phyloP scores from a whole-genome alignment of 1,139 yeast genomes.

The Hanseniaspora uvarum region DNA sequence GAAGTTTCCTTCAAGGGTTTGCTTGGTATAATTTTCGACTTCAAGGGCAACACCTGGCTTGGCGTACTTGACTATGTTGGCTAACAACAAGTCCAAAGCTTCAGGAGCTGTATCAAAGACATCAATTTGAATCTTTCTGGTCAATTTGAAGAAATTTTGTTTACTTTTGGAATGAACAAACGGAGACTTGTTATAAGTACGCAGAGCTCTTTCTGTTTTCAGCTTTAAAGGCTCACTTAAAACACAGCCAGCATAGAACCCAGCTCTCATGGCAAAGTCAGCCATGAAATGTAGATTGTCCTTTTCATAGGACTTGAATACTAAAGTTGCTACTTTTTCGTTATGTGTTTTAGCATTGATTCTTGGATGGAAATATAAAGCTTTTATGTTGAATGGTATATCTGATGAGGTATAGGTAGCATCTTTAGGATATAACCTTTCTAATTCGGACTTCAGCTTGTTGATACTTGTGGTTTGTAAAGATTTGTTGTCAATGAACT shows the following conservation, averaged over 20 bases:
- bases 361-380: slow-evolving; percentile 73
- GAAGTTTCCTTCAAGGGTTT: slow-evolving; percentile 34
- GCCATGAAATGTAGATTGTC: slow-evolving; percentile 63
- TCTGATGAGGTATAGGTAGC: slow-evolving; percentile 11
- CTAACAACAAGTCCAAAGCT: slow-evolving; percentile 70
- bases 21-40: slow-evolving; percentile 57
- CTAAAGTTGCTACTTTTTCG: slow-evolving; percentile 59
- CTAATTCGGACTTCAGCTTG: slow-evolving; percentile 1
- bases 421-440: slow-evolving; percentile 8
- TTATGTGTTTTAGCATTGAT: slow-evolving; percentile 60
- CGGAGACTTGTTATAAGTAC: slow-evolving; percentile 90
- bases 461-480: neutral
- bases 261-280: slow-evolving; percentile 83
- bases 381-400: slow-evolving; percentile 70
- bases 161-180: slow-evolving; percentile 91
- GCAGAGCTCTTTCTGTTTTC: slow-evolving; percentile 67
- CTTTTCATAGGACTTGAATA: slow-evolving; percentile 61
- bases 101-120: slow-evolving; percentile 84
- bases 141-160: slow-evolving; percentile 85
- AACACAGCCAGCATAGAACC: slow-evolving; percentile 81
- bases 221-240: slow-evolving; percentile 58
- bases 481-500: neutral
- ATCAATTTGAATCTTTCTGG: slow-evolving; percentile 60
- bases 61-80: slow-evolving; percentile 68
- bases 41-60: slow-evolving; percentile 74